Evolutionary conservation across 805 yeast genomes (phyloP), one percentile per base, ranked within the genome.

Genomic region (Trichomonascus vanleenenianus): DNA sequence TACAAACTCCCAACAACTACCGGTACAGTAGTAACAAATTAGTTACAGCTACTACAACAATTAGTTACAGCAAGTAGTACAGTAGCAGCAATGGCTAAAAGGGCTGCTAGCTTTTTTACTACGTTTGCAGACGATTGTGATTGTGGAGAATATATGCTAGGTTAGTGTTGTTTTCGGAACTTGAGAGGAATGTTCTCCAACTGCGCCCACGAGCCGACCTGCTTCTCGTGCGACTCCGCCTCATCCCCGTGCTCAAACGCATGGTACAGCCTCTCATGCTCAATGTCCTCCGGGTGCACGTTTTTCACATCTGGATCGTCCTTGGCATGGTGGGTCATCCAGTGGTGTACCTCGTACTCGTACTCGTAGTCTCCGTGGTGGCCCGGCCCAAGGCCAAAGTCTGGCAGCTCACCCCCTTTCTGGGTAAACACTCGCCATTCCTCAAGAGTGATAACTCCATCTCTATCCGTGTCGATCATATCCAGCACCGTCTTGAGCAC

Each of bases 341-440:
- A 91, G 63, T 89, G 97, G 62, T 89, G 97, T 47, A 85, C 81
- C 62, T 91, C 97, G 61, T 89, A 91, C 61, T 89, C 97, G 54
- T 78, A 75, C 64, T 89, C 97, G 59, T 88, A 91, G 66, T 86
- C 96, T 31, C 88, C 82, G 66, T 89, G 96, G 59, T 89, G 96
- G 22, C 96, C 96, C 6, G 86, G 89, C 27, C 97, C 97, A 48
- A 81, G 79, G 7, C 96, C 95, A 61, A 89, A 79, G 63, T 91
- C 97, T 1, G 97, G 97, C 58, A 91, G 76, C 51, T 76, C 76
- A 1, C 83, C 82, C 7, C 94, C 94, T 10, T 62, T 65, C 1
- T 63, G 62, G 7, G 76, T 72, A 62, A 76, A 89, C 11, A 65
- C 66, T 38, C 78, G 56, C 81, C 88, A 91, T 59, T 87, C 96